phyloP scores from a whole-genome alignment of 192 early-diverging fungal species.

The Mortierella claussenii region DNA sequence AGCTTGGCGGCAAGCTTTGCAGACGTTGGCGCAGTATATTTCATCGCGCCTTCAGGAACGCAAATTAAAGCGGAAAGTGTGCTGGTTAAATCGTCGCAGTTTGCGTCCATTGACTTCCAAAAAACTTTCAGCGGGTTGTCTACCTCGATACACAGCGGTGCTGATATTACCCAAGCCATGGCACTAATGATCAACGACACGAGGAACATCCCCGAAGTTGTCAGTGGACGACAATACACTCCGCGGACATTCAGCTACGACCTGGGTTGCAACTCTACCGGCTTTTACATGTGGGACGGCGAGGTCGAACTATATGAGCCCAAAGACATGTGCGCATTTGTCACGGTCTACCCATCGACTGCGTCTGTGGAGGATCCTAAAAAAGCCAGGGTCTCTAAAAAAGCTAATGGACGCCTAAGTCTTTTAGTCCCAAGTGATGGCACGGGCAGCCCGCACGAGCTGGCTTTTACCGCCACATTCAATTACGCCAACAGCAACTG shows the following conservation, averaged over 20 bases:
- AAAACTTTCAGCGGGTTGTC: not conserved
- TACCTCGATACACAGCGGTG: not conserved
- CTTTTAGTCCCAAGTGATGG: too few species aligned
- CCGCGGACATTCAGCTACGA: not conserved
- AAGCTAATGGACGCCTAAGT: too few species aligned
- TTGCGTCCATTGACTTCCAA: too few species aligned
- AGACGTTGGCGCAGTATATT: not conserved
- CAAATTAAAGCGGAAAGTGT: not conserved
- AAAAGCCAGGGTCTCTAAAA: too few species aligned
- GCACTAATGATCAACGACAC: not conserved
- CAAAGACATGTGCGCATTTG: constrained; percentile 5
- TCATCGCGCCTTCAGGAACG: not conserved
- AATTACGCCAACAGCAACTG: too few species aligned
- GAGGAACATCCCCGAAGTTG: not conserved
- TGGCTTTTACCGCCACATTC: too few species aligned
- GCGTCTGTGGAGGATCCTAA: too few species aligned
- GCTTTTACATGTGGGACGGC: not conserved
- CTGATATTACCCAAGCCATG: not conserved
- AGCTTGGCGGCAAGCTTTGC: constrained; percentile 1
- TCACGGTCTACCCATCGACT: too few species aligned
- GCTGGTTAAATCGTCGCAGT: not conserved
- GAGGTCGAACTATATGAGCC: not conserved
- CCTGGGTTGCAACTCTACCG: constrained; percentile 1
- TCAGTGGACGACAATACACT: not conserved
- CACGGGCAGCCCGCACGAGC: too few species aligned